Base-by-base conservation (phyloP, 2,329 filamentous ascomycete species). In the Pseudogymnoascus sp. region DNA sequence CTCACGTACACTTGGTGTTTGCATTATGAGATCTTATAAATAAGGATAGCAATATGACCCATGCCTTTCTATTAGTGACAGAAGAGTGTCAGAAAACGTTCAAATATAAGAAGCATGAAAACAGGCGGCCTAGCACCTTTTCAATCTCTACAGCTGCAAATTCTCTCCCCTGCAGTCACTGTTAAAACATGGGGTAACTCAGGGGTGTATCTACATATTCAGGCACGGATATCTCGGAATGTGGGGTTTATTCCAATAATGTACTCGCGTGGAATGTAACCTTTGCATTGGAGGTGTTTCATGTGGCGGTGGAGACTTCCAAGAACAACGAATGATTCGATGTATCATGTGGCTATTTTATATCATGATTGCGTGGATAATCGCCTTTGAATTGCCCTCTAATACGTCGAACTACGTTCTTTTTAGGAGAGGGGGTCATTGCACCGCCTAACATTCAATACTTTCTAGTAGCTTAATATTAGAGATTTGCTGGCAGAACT, bases 401-500 rank as follows among this genome's bases (percentile, higher is more conserved):
- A 9, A 22, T 22, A 43, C 22, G 12, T 22, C 9, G 1, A 22
- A 12, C 18, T 15, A 22, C 38, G 12, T 14, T 41, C 18, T 0
- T 22, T 4, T 39, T 3, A 12, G 18, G 4, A 6, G 6, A 4
- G 22, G 22, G 22, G 38, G 9, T 14, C 38, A 20, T 6, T 18
- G 18, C 22, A 41, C 9, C 38, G 20, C 38, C 18, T 22, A 22
- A 11, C 18, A 41, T 41, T 22, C 37, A n/a, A 43, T 43, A 25
- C 14, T 25, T 18, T 7, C 11, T 6, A 6, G 39, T 22, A 43
- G 4, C 39, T 3, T 25, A 43, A 43, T 25, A 43, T 57, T 20
- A 39, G 15, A 38, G 12, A 30, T 33, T 12, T 20, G 61, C 60
- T 28, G 61, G 57, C 8, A 65, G 8, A 22, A 67, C 61, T 7